These are phyloP conservation scores for Aureobasidium musti DNA, from an alignment of 2,329 filamentous ascomycete species.

Conservation along the genomic window DNA sequence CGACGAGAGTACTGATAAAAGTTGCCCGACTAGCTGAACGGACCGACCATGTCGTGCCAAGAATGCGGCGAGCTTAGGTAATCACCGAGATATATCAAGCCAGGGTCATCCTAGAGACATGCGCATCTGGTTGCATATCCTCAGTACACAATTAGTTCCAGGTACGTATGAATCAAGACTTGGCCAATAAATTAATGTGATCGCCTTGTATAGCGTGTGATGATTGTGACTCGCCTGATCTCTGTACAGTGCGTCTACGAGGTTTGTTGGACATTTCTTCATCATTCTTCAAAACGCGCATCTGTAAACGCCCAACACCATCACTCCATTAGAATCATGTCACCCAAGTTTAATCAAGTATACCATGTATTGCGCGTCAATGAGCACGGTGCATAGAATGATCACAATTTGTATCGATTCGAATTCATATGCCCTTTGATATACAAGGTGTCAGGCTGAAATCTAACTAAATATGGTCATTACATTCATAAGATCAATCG, in stretches of 20 bases:
- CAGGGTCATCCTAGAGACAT: neutral
- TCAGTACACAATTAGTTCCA: neutral
- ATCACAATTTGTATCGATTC: neutral
- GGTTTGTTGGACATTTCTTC: neutral
- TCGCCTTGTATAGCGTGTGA: too few relatives aligned
- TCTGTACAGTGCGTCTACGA: neutral
- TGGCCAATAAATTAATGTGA: neutral
- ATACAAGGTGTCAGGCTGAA: neutral
- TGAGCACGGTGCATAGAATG: neutral
- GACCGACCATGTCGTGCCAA: constrained; percentile 4
- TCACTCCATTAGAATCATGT: neutral
- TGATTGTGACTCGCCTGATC: neutral
- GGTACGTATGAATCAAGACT: neutral
- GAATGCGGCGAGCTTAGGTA: constrained; percentile 26
- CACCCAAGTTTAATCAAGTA: neutral
- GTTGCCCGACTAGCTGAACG: neutral
- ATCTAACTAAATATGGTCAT: neutral
- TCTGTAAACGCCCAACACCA: too few relatives aligned
- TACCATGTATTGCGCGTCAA: neutral
- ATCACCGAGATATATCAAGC: neutral
- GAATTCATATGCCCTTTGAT: neutral
- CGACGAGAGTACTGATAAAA: neutral
- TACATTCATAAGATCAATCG: constrained; percentile 15
- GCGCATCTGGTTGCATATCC: neutral
- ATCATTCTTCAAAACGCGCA: neutral